phyloP scores from a whole-genome alignment of 139 green algal genomes.

The Auxenochlorella pyrenoidosa region DNA sequence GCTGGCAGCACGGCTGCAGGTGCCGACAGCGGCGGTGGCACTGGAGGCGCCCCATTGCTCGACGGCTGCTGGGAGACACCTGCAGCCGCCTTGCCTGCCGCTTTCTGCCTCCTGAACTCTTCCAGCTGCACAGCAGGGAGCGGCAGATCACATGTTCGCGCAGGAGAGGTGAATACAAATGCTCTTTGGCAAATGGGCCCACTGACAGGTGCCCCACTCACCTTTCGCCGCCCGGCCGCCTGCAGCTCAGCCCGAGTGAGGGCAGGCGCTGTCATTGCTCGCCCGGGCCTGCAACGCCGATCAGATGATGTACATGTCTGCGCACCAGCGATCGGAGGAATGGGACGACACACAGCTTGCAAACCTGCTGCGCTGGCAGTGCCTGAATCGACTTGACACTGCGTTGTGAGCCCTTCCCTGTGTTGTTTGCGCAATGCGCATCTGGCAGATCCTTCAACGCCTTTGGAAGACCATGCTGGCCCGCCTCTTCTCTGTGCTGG shows the following conservation, averaged over 20 bases:
- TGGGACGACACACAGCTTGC: too few relatives aligned
- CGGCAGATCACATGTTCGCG: neutral
- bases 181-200: neutral
- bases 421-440: neutral
- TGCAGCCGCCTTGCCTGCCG: neutral
- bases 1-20: neutral
- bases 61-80: neutral
- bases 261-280: neutral
- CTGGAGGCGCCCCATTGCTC: neutral
- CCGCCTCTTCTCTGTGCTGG: neutral
- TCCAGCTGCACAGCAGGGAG: conserved; percentile 46
- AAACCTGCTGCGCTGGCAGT: too few relatives aligned
- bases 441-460: neutral
- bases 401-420: neutral
- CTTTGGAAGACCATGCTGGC: conserved; percentile 3
- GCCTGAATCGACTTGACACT: too few relatives aligned
- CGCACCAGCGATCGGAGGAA: too few relatives aligned
- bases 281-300: neutral
- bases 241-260: conserved; percentile 43
- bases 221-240: conserved; percentile 55
- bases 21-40: neutral
- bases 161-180: too few relatives aligned
- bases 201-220: neutral
- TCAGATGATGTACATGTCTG: neutral
- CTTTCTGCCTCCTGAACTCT: conserved; percentile 53